A percentile compares a stretch with the other conserved stretches of the same genome.
Evolutionary conservation across 805 yeast genomes (phyloP).

Genomic region (Wickerhamomyces queroliae): DNA sequence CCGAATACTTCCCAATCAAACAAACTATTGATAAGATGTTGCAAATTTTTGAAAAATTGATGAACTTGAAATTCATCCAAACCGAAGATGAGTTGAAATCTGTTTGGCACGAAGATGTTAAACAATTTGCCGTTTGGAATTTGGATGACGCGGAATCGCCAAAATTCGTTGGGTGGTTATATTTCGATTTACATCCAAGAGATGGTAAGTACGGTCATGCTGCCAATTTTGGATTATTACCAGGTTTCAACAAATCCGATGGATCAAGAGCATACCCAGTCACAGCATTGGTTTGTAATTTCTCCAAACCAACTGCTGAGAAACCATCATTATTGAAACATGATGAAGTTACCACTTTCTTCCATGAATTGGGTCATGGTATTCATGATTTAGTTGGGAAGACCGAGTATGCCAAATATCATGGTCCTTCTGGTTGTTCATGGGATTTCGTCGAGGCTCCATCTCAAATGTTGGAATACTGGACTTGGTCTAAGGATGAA

Average conservation of each 20-base stretch:
- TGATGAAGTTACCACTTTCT: constrained; percentile 73
- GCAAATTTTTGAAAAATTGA: constrained; percentile 60
- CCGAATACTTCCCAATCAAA: constrained; percentile 75
- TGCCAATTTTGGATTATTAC: constrained; percentile 67
- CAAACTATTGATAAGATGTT: constrained; percentile 66
- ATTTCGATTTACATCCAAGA: constrained; percentile 79
- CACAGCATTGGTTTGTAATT: constrained; percentile 79
- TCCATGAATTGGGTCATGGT: constrained; percentile 90
- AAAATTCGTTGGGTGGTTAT: constrained; percentile 70
- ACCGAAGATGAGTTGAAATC: constrained; percentile 32
- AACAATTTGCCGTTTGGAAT: constrained; percentile 66
- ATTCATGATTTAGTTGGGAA: constrained; percentile 71
- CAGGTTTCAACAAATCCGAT: constrained; percentile 47
- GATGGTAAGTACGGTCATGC: constrained; percentile 88
- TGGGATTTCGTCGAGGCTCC: constrained; percentile 92
- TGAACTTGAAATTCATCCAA: constrained; percentile 62
- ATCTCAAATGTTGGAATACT: constrained; percentile 82
- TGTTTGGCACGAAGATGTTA: constrained; percentile 78
- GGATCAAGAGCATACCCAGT: constrained; percentile 57
- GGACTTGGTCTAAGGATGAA: constrained; percentile 74
- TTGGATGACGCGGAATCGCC: constrained; percentile 43
- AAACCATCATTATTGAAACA: constrained; percentile 77
- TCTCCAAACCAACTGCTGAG: constrained; percentile 63
- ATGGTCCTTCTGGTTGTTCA: constrained; percentile 67
- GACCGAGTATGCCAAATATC: constrained; percentile 60